phyloP scores from a whole-genome alignment of 2,329 filamentous ascomycete genomes.

The Atkinsonella texensis region DNA sequence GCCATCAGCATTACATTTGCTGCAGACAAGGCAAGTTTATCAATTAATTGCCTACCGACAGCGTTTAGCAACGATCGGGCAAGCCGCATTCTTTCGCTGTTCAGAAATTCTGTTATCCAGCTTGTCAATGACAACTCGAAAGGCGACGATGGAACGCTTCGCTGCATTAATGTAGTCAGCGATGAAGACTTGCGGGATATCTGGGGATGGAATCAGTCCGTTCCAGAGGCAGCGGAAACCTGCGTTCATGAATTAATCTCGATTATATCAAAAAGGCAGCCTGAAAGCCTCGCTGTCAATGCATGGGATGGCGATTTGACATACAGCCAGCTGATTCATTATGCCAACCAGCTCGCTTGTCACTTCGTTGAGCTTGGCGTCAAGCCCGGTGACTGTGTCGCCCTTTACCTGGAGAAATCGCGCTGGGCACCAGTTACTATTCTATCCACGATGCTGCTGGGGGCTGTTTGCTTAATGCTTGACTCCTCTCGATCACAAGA shows the following conservation, averaged over 20 bases:
- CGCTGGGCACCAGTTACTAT: slow-evolving; percentile 12
- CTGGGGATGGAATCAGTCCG: slow-evolving; percentile 2
- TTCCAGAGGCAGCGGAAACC: neutral
- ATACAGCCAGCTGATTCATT: slow-evolving; percentile 11
- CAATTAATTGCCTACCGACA: slow-evolving; percentile 2
- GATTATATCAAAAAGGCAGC: neutral
- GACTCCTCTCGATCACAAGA: neutral
- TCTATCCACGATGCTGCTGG: slow-evolving; percentile 15
- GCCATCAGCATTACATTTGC: slow-evolving; percentile 11
- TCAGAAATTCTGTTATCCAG: neutral
- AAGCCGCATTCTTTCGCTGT: neutral
- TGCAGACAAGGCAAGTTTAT: neutral
- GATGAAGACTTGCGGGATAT: slow-evolving; percentile 1
- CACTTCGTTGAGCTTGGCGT: slow-evolving; percentile 3
- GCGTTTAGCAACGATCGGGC: slow-evolving; percentile 1
- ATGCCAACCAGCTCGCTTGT: slow-evolving; percentile 10
- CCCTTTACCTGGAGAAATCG: slow-evolving; percentile 16
- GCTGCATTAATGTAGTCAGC: neutral
- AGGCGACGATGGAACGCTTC: neutral
- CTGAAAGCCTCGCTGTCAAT: slow-evolving; percentile 1
- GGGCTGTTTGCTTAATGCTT: slow-evolving; percentile 13
- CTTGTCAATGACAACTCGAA: neutral
- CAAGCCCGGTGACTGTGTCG: slow-evolving; percentile 9
- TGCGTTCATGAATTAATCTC: neutral
- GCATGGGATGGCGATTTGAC: slow-evolving; percentile 15